A percentile compares a stretch with the other conserved stretches of the same genome.
Evolutionary conservation across 2,329 filamentous ascomycete genomes (phyloP).

Genomic region (Onygenales sp.): DNA sequence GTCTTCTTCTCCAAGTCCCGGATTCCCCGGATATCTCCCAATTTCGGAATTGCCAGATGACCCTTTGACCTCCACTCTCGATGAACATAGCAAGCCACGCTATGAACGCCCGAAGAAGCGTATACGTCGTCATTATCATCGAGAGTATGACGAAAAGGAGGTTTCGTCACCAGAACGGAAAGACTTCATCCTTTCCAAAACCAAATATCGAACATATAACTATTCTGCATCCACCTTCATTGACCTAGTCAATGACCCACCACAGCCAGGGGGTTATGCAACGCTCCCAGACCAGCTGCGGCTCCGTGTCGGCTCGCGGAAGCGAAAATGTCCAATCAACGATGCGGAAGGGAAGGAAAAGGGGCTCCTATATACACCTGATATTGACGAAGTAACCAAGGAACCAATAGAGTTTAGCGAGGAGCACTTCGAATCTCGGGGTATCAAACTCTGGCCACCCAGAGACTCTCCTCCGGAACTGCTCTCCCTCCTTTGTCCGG

Average conservation of each 20-base stretch:
- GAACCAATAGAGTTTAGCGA: constrained; percentile 25
- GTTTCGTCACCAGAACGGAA: constrained; percentile 15
- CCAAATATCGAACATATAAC: constrained; percentile 35
- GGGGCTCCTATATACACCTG: constrained; percentile 21
- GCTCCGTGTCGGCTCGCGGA: constrained; percentile 33
- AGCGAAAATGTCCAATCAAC: constrained; percentile 30
- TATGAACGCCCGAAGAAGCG: constrained; percentile 28
- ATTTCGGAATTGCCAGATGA: constrained; percentile 18
- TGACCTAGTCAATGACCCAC: constrained; percentile 35
- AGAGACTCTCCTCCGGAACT: constrained; percentile 29
- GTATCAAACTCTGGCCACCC: constrained; percentile 33
- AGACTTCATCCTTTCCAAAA: constrained; percentile 36
- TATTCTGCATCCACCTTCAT: constrained; percentile 31
- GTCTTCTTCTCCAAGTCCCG: constrained; percentile 3
- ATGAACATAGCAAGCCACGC: constrained; percentile 20
- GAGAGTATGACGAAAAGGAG: constrained; percentile 25
- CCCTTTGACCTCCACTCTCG: constrained; percentile 19
- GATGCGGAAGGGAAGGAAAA: constrained; percentile 17
- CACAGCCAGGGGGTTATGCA: constrained; percentile 15
- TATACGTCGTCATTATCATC: constrained; percentile 28
- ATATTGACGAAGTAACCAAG: constrained; percentile 17
- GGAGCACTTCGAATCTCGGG: constrained; percentile 29
- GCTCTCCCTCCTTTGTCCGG: constrained; percentile 30
- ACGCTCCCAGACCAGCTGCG: constrained; percentile 30
- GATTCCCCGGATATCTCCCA: constrained; percentile 10